phyloP scores from a whole-genome alignment of 179 eudicot genomes.

The Gypsophila paniculata region DNA sequence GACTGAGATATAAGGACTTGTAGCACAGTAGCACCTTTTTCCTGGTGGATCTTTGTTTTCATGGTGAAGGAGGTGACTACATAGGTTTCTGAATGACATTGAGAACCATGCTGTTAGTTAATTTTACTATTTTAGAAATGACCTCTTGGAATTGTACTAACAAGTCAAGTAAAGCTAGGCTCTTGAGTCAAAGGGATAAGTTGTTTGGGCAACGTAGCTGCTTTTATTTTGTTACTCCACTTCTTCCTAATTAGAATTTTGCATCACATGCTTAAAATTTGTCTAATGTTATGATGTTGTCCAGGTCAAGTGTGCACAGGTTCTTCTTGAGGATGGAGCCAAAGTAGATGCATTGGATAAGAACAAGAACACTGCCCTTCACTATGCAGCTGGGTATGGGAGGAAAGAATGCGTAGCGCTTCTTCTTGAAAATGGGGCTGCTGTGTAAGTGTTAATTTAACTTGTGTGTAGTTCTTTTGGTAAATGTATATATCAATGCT shows the following conservation, averaged over 20 bases:
- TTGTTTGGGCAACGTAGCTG: background rate
- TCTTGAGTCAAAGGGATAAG: background rate
- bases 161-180: background rate
- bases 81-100: background rate
- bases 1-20: too few species aligned
- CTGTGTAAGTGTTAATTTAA: constrained; percentile 59
- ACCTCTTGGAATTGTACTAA: background rate
- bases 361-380: constrained; percentile 97
- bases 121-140: background rate
- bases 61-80: too few species aligned
- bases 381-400: constrained; percentile 98
- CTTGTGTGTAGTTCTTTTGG: background rate
- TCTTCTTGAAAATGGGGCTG: constrained; percentile 84
- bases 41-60: too few species aligned
- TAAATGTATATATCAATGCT: background rate
- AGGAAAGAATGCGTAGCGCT: constrained; percentile 98
- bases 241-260: background rate
- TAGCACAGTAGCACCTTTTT: too few species aligned
- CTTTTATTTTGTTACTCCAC: background rate
- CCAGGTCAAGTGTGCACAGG: constrained; percentile 80
- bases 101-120: background rate
- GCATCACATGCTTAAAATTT: constrained; percentile 4
- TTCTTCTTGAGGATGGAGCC: constrained; percentile 93
- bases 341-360: constrained; percentile 92
- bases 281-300: constrained; percentile 6